Percentiles rank a stretch among this genome's conserved stretches.
phyloP scores from a whole-genome alignment of 2,329 filamentous ascomycete species.

The Fusarium metavorans region DNA sequence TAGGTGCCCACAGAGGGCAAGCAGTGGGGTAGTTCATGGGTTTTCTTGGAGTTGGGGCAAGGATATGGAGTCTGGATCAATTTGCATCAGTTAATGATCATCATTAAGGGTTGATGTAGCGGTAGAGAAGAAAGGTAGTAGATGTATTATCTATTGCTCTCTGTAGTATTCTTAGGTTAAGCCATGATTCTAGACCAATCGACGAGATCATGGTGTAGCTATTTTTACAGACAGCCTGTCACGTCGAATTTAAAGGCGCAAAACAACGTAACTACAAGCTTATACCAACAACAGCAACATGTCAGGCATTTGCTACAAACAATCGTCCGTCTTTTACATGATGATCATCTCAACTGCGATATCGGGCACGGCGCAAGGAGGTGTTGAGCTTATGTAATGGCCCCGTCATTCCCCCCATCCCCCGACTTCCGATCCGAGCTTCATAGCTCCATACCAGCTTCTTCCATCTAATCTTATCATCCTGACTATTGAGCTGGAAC shows the following conservation, averaged over 20 bases:
- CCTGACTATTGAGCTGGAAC: conserved; percentile 27
- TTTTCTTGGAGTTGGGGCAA: conserved; percentile 37
- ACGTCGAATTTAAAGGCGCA: neutral
- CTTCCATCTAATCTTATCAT: conserved; percentile 3
- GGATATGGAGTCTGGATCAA: conserved; percentile 42
- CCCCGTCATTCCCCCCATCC: conserved; percentile 21
- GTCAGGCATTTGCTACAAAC: neutral
- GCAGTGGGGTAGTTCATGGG: conserved; percentile 13
- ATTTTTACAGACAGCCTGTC: neutral
- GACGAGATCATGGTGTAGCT: conserved; percentile 9
- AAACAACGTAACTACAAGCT: neutral
- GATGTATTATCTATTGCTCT: conserved; percentile 12
- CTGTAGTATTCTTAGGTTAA: neutral
- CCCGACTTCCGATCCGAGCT: conserved; percentile 30
- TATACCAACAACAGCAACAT: neutral
- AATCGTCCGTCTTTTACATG: neutral
- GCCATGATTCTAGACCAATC: neutral
- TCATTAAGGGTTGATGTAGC: conserved; percentile 7
- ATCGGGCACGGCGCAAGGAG: conserved; percentile 14
- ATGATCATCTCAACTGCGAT: conserved; percentile 23
- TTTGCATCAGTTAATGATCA: conserved; percentile 27
- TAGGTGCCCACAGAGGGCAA: neutral
- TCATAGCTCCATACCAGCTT: conserved; percentile 12
- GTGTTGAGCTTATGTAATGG: conserved; percentile 38
- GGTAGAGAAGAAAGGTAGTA: conserved; percentile 14